Percentiles rank a stretch among this genome's conserved stretches.
These are phyloP conservation scores for Tetragonia tetragonoides DNA, from an alignment of 148 eudicot species.

Conservation along the genomic window DNA sequence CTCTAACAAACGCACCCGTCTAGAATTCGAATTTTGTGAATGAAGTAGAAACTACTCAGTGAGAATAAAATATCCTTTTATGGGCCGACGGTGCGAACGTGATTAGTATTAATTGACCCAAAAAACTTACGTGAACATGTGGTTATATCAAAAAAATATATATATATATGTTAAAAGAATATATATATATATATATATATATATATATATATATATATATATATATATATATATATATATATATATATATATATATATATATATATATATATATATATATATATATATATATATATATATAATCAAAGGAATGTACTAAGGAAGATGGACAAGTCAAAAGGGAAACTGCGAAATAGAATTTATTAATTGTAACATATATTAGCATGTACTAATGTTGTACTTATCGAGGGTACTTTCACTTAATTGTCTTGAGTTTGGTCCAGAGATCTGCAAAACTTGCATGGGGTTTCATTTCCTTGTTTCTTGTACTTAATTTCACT, in stretches of 20 bases:
- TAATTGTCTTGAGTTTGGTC: conserved; percentile 13
- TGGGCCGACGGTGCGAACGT: no score
- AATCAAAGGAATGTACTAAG: not conserved
- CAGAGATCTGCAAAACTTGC: conserved; percentile 26
- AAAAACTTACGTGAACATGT: no score
- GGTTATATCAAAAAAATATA: no score
- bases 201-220: not conserved
- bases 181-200: not conserved
- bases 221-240: not conserved
- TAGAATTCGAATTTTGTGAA: no score
- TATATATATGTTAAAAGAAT: not conserved
- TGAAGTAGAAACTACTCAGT: no score
- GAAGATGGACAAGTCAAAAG: not conserved
- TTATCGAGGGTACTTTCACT: conserved; percentile 17
- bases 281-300: not conserved
- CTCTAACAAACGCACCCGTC: no score
- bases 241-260: not conserved
- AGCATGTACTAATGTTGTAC: conserved; percentile 18
- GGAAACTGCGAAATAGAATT: not conserved
- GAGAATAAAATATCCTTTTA: no score
- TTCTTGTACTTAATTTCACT: conserved; percentile 14
- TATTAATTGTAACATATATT: not conserved
- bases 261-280: not conserved
- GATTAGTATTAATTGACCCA: no score
- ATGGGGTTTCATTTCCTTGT: conserved; percentile 32